Conservation (phyloP, 176 grass and related monocot genomes). For the Cenchrus purpureus region DNA sequence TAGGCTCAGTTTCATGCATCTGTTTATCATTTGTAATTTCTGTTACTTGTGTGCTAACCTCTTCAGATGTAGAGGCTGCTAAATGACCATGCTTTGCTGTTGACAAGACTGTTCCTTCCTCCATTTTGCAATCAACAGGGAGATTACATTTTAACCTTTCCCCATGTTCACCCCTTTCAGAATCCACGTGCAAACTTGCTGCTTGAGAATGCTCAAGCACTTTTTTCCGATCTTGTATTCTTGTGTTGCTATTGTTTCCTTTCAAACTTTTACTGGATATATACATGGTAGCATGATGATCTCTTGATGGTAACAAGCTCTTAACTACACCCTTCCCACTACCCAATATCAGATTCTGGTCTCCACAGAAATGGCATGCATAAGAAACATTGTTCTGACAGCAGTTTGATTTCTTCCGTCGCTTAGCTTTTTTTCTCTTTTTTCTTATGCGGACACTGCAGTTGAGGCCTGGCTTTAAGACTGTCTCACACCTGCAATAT, state of each 20-base stretch:
- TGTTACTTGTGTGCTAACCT: neutral
- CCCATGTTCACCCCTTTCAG: conserved; percentile 23
- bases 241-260: conserved; percentile 20
- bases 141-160: conserved; percentile 1
- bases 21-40: neutral
- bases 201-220: conserved; percentile 22
- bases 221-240: conserved; percentile 11
- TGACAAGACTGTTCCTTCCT: neutral
- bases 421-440: conserved; percentile 51
- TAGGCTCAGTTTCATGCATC: neutral
- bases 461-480: conserved; percentile 81
- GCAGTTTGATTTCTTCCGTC: conserved; percentile 41
- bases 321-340: conserved; percentile 63
- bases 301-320: conserved; percentile 57
- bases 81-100: neutral
- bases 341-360: conserved; percentile 68
- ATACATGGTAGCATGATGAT: conserved; percentile 17
- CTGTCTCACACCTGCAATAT: conserved; percentile 75
- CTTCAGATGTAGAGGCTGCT: neutral
- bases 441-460: conserved; percentile 77
- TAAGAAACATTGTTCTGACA: conserved; percentile 68
- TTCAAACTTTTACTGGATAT: neutral
- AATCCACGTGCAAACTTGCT: neutral
- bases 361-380: conserved; percentile 72
- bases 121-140: neutral